Base-by-base conservation (phyloP, 2,329 filamentous ascomycete species). In the Zelopaecilomyces penicillatus region DNA sequence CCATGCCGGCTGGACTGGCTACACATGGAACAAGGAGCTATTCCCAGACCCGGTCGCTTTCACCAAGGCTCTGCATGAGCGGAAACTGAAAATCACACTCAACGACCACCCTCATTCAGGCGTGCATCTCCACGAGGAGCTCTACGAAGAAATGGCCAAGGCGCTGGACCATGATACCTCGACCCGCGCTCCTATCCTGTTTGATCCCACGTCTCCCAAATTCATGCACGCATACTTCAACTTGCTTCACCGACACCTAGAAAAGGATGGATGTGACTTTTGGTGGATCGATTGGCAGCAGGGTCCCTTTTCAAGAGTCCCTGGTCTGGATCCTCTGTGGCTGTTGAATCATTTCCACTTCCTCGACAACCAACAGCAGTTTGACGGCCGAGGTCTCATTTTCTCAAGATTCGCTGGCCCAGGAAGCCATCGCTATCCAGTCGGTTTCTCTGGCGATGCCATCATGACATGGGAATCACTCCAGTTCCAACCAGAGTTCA, bases 211-310 rank as follows among this genome's bases (percentile, higher is more conserved):
- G 0, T 65, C 71, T 41, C 69, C 61, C 12, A 65, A 64, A 30
- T 83, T 79, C 51, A 65, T 80, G 56, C 65, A 78, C 31, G 78
- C 76, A 0, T 82, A 77, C 52, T 71, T 82, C 37, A 67, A 73
- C 40, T 69, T 80, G 2, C 65, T 83, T 5, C 75, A 81, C 46
- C 66, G 71, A 9, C 62, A 67, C 10, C 64, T 82, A 29, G 78
- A 83, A 49, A 64, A 71, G 1, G 63, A 75, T 6, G 78, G 75
- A 1, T 67, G 72, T 26, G 78, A 83, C 53, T 81, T 83, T 45
- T 82, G 78, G 76, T 83, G 80, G 80, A 69, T 82, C 29, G 80
- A 83, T 56, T 83, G 79, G 79, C 80, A 83, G 57, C 80, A 83
- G 57, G 80, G 80, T 1, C 61, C 65, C 3, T 64, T 68, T 45